phyloP scores from a whole-genome alignment of 805 yeast genomes.

The Cyberlindnera galapagoensis region DNA sequence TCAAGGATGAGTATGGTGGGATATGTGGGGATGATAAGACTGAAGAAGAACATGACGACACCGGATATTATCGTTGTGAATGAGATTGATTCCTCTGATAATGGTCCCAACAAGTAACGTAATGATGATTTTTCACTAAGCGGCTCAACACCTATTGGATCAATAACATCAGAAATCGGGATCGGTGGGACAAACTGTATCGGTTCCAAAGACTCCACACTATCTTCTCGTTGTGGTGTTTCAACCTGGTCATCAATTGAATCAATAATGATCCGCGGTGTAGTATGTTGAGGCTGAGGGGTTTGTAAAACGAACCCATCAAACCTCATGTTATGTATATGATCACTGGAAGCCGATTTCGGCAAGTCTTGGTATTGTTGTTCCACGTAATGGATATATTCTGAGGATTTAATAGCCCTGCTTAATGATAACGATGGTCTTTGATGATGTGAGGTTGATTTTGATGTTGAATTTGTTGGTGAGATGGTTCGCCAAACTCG shows the following conservation, averaged over 20 bases:
- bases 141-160: too few relatives aligned
- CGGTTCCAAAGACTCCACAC: too few relatives aligned
- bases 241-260: too few relatives aligned
- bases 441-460: too few relatives aligned
- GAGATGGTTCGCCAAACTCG: conserved; percentile 23
- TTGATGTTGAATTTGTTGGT: not conserved
- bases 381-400: conserved; percentile 1
- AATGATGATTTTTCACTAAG: too few relatives aligned
- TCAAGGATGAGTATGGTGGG: conserved; percentile 4
- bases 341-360: conserved; percentile 4
- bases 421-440: too few relatives aligned
- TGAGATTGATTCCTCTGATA: conserved; percentile 6
- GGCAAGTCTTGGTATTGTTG: not conserved
- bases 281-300: too few relatives aligned
- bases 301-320: too few relatives aligned
- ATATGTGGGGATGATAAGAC: conserved; percentile 11
- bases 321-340: conserved; percentile 1
- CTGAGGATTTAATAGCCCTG: conserved; percentile 4
- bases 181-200: too few relatives aligned
- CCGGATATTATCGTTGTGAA: conserved; percentile 1
- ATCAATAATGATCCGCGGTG: conserved; percentile 1
- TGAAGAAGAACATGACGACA: conserved; percentile 9
- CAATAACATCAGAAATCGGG: too few relatives aligned
- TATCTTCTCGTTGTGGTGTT: too few relatives aligned
- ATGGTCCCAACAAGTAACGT: conserved; percentile 1